Base-by-base conservation (phyloP, 1,139 yeast species). In the Zhuliangozyma blackwelliae region DNA sequence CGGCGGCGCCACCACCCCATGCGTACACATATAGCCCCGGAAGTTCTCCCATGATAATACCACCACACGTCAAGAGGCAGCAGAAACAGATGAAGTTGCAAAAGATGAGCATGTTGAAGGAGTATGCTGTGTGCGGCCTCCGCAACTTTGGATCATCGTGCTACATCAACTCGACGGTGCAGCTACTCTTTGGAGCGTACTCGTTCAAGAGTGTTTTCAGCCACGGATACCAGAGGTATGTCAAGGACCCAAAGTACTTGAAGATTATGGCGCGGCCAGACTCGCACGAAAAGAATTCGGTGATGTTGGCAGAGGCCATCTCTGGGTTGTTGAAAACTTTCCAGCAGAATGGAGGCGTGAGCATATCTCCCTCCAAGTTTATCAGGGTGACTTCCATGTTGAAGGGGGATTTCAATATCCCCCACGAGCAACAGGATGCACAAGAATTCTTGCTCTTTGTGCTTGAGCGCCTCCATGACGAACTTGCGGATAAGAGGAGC, bases 361-460 rank as follows among this genome's bases (percentile, higher is more conserved):
- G 82, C 0, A 77, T 82, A 29, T 79, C 82, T 1, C 88, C 90
- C 3, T 71, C 77, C 8, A 76, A 78, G 36, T 82, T 83, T 48
- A 61, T 82, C 29, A 67, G 79, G 40, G 61, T 72, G 2, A 68
- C 85, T 35, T 63, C 78, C 9, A 46, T 59, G 5, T 51, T 81
- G 28, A 77, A 81, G 46, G 88, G 88, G 0, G 85, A 79, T 46
- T 71, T 82, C 38, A 65, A 69, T 45, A 81, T 83, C 9, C 90
- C 90, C 0, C 59, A 68, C 45, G 86, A 82, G 48, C 94, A 84
- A 50, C 92, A 84, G 54, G 94, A 84, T 55, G 79, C 90, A 2
- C 87, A 83, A 43, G 94, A 84, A 48, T 83, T 82, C 50, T 59
- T 84, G 36, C 68, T 82, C 54, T 79, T 81, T 46, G 50, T 82